A percentile compares a stretch with the other conserved stretches of the same genome.
Conservation (phyloP, 108 stramenopile genomes). For the Pseudonitzschia delicatissima region DNA sequence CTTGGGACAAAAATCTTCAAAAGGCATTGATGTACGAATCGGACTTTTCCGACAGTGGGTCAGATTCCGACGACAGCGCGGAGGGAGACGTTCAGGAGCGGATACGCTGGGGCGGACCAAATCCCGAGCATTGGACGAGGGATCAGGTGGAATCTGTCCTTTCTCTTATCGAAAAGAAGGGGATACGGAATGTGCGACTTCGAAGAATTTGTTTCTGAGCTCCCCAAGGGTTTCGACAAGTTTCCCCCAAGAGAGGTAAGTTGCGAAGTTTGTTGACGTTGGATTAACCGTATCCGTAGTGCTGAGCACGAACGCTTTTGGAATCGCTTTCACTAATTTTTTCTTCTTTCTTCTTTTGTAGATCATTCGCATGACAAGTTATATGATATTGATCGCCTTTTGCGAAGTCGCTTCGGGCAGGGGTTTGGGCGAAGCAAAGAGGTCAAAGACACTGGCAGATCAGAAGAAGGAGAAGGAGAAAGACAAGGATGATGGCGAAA, state of each 20-base stretch:
- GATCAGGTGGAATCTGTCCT: constrained; percentile 53
- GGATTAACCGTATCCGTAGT: background rate
- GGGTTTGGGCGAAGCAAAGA: constrained; percentile 30
- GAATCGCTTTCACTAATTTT: background rate
- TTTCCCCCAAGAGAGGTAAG: constrained; percentile 22
- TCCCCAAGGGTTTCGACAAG: constrained; percentile 9
- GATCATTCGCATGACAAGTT: constrained; percentile 76
- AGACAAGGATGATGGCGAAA: constrained; percentile 23
- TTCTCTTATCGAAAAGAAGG: constrained; percentile 36
- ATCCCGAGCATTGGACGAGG: constrained; percentile 39
- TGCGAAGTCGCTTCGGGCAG: constrained; percentile 62
- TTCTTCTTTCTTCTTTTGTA: constrained; percentile 12
- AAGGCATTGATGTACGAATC: constrained; percentile 10
- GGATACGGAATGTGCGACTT: constrained; percentile 64
- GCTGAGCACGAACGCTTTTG: background rate
- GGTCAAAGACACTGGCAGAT: constrained; percentile 35
- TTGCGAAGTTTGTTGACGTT: background rate
- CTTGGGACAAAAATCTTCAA: constrained; percentile 38
- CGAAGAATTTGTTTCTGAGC: constrained; percentile 34
- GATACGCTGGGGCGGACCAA: constrained; percentile 52
- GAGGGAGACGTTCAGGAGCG: constrained; percentile 43
- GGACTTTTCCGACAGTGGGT: constrained; percentile 25
- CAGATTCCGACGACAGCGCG: constrained; percentile 27
- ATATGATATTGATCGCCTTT: constrained; percentile 49
- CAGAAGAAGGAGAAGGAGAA: constrained; percentile 25